Evolutionary conservation across 1,284 basidiomycete species (phyloP).

Genomic region (Lentinula novae-zelandiae): DNA sequence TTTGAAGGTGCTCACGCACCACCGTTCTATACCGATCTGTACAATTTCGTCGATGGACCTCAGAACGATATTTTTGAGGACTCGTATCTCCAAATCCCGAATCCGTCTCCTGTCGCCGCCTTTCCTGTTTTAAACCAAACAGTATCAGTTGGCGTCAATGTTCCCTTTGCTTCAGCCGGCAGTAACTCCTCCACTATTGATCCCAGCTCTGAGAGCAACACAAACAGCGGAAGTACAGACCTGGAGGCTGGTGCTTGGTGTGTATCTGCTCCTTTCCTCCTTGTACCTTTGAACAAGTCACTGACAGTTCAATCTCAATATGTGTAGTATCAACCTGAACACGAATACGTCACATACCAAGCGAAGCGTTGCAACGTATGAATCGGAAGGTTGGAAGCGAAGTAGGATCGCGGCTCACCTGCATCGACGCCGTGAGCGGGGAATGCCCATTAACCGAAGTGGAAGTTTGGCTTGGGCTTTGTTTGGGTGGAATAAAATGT

Average conservation of each 20-base stretch:
- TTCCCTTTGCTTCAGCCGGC: neutral
- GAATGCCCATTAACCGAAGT: neutral
- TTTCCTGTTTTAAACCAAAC: conserved; percentile 27
- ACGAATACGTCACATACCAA: neutral
- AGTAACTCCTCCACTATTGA: neutral
- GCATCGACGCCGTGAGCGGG: neutral
- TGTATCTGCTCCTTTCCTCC: neutral
- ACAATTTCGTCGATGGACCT: conserved; percentile 55
- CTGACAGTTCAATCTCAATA: neutral
- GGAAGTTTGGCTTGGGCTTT: conserved; percentile 3
- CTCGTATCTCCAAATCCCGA: conserved; percentile 33
- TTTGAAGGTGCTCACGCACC: conserved; percentile 51
- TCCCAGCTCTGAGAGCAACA: neutral
- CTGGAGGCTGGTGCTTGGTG: neutral
- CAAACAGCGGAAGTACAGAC: neutral
- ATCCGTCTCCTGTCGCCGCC: conserved; percentile 33
- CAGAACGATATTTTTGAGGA: conserved; percentile 65
- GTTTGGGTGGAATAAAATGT: conserved; percentile 2
- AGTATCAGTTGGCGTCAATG: neutral
- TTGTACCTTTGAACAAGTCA: neutral
- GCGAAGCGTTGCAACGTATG: neutral
- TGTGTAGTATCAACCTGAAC: neutral
- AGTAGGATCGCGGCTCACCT: conserved; percentile 8
- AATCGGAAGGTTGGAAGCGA: conserved; percentile 7
- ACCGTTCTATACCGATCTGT: conserved; percentile 54